Conservation (phyloP, 1,284 basidiomycete genomes). For the Pseudomicrostroma phylloplanum region DNA sequence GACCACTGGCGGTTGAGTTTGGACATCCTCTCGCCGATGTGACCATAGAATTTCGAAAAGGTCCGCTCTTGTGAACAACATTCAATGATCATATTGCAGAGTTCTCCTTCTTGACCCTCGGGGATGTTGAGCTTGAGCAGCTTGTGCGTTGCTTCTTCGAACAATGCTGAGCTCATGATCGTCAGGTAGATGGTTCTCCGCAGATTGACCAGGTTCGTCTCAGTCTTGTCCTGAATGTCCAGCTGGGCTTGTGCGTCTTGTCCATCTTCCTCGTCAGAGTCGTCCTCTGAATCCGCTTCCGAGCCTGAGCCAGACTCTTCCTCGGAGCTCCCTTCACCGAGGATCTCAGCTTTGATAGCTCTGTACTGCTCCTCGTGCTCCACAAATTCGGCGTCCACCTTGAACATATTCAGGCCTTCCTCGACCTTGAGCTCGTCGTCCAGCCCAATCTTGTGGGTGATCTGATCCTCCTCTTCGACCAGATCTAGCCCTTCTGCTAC, state of each 20-base stretch:
- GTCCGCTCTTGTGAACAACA: constrained; percentile 99
- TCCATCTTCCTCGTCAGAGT: constrained; percentile 61
- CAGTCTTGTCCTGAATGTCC: constrained; percentile 88
- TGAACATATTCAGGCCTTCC: constrained; percentile 93
- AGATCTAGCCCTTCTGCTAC: constrained; percentile 88
- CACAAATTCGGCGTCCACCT: constrained; percentile 77
- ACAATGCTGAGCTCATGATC: constrained; percentile 71
- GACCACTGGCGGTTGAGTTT: constrained; percentile 92
- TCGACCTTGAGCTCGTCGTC: constrained; percentile 90
- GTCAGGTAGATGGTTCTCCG: constrained; percentile 91
- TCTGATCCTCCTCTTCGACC: constrained; percentile 87
- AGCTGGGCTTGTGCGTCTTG: constrained; percentile 53
- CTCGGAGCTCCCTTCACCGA: constrained; percentile 57
- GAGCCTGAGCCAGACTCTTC: constrained; percentile 22
- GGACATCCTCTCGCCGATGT: constrained; percentile 90
- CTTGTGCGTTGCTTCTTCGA: constrained; percentile 98
- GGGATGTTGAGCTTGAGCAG: constrained; percentile 83
- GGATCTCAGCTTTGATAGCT: constrained; percentile 83
- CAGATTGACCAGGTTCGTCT: constrained; percentile 90
- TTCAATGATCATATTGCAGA: constrained; percentile 97
- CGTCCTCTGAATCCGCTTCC: constrained; percentile 48
- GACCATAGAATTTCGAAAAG: constrained; percentile 90
- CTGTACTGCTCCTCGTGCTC: constrained; percentile 92
- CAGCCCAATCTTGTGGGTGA: constrained; percentile 84
- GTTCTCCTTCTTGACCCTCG: constrained; percentile 90